Conservation (phyloP, 345 rosid species). For the Nephelium lappaceum region DNA sequence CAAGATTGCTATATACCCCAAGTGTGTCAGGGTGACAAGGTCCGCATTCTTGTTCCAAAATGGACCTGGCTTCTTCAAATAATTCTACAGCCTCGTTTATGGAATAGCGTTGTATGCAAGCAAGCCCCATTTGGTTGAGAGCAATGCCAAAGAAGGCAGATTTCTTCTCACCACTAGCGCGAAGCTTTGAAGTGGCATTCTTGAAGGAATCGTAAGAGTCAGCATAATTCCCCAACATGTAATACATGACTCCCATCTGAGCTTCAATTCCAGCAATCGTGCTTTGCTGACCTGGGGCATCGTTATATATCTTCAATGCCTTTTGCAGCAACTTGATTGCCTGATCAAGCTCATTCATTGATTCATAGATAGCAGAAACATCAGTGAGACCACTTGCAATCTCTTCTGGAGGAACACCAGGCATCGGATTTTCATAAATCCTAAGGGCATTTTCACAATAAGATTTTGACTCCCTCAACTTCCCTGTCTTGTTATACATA, state of each 20-base stretch:
- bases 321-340: conserved; percentile 75
- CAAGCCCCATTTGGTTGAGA: conserved; percentile 91
- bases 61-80: conserved; percentile 80
- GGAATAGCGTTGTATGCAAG: conserved; percentile 72
- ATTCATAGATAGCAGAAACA: conserved; percentile 79
- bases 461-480: conserved; percentile 76
- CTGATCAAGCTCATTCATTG: conserved; percentile 81
- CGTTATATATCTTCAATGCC: conserved; percentile 66
- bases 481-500: conserved; percentile 76
- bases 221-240: conserved; percentile 76
- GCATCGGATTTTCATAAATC: conserved; percentile 68
- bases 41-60: conserved; percentile 80
- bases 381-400: conserved; percentile 88
- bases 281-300: conserved; percentile 77
- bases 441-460: conserved; percentile 84
- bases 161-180: conserved; percentile 77
- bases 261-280: conserved; percentile 89
- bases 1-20: conserved; percentile 88
- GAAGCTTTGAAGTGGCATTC: conserved; percentile 63
- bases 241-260: conserved; percentile 89
- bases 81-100: conserved; percentile 79
- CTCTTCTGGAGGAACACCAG: conserved; percentile 69
- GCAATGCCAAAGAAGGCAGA: conserved; percentile 86
- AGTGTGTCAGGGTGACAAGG: conserved; percentile 88
- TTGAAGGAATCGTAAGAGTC: conserved; percentile 75